phyloP scores from a whole-genome alignment of 1,284 basidiomycete genomes.

The Wolfiporia cocos region DNA sequence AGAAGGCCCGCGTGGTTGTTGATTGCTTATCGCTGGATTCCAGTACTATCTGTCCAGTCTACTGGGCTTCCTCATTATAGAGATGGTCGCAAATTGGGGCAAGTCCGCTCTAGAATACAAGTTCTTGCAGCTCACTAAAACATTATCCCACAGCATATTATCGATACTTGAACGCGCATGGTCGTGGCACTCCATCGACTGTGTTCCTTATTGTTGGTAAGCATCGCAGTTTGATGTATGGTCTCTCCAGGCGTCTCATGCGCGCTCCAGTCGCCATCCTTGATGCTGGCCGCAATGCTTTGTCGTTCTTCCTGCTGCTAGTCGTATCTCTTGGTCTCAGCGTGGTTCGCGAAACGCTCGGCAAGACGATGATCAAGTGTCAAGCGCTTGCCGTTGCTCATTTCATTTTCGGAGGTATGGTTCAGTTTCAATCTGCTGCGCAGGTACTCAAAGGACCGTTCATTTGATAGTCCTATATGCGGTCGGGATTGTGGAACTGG shows the following conservation, averaged over 20 bases:
- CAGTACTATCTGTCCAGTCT: slow-evolving; percentile 95
- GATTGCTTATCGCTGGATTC: no score
- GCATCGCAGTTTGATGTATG: no score
- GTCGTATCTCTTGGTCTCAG: slow-evolving; percentile 87
- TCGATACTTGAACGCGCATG: slow-evolving; percentile 87
- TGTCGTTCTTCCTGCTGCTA: slow-evolving; percentile 93
- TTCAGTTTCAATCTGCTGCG: not conserved
- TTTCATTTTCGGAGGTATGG: slow-evolving; percentile 82
- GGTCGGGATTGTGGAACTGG: slow-evolving; percentile 87
- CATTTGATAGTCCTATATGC: slow-evolving; percentile 71
- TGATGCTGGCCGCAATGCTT: slow-evolving; percentile 89
- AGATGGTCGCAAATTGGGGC: slow-evolving; percentile 92
- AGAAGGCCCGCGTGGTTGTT: no score
- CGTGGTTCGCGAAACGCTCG: slow-evolving; percentile 78
- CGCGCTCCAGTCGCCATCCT: slow-evolving; percentile 87
- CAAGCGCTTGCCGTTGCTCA: slow-evolving; percentile 76
- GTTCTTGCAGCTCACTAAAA: not conserved
- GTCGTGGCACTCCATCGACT: slow-evolving; percentile 66
- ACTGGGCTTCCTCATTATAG: slow-evolving; percentile 84
- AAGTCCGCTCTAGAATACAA: slow-evolving; percentile 10
- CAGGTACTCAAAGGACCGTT: not conserved
- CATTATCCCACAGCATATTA: slow-evolving; percentile 56
- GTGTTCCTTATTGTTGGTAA: slow-evolving; percentile 82
- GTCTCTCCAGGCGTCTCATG: no score
- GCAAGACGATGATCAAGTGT: slow-evolving; percentile 73